Evolutionary conservation across 2,329 filamentous ascomycete genomes (phyloP).

Genomic region (Volutella citrinella): DNA sequence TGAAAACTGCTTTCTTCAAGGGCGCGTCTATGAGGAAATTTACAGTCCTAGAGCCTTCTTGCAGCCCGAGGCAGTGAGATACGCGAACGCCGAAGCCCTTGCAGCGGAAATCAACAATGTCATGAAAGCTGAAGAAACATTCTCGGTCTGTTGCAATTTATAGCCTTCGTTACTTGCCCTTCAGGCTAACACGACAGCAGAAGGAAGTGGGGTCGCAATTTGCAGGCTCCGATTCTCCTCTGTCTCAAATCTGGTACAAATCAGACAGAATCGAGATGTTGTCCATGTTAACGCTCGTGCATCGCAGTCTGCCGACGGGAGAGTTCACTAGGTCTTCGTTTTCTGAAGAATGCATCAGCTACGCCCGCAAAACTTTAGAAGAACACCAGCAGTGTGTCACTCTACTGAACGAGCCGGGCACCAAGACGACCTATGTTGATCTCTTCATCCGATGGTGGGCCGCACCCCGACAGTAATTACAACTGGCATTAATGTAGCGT

Average conservation of each 20-base stretch:
- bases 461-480: no score
- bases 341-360: constrained; percentile 19
- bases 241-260: not conserved
- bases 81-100: constrained; percentile 12
- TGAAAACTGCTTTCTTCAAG: constrained; percentile 16
- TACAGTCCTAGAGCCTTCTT: constrained; percentile 24
- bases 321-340: constrained; percentile 11
- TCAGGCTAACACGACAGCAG: no score
- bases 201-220: not conserved
- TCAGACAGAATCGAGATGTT: constrained; percentile 7
- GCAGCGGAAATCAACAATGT: constrained; percentile 11
- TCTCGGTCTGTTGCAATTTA: constrained; percentile 2
- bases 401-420: not conserved
- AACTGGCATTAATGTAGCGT: not conserved
- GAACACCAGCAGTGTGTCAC: constrained; percentile 12
- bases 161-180: no score
- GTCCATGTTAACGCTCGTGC: constrained; percentile 24
- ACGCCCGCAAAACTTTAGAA: constrained; percentile 14
- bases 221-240: not conserved
- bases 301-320: constrained; percentile 19
- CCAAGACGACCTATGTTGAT: constrained; percentile 5
- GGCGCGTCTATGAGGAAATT: constrained; percentile 24
- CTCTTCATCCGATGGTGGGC: constrained; percentile 9
- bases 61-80: constrained; percentile 14
- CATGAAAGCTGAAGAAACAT: constrained; percentile 1